Conservation (phyloP, 2,329 filamentous ascomycete genomes). For the Fusarium sp. region DNA sequence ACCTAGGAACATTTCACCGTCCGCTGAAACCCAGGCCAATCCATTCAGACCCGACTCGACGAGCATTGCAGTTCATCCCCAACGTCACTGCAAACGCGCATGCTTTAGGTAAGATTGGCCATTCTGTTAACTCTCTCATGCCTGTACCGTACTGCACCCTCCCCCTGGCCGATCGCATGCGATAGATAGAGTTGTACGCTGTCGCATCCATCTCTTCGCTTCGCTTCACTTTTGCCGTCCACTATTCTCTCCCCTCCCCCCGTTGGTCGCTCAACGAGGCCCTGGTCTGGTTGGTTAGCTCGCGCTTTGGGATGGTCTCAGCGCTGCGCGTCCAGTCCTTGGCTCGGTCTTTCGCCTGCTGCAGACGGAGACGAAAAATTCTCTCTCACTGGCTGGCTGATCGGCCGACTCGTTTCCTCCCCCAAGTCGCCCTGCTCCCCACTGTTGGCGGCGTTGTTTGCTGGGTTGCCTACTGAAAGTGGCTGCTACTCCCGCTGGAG, state of each 20-base stretch:
- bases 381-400: slow-evolving; percentile 48
- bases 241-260: slow-evolving; percentile 35
- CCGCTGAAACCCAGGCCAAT: slow-evolving; percentile 54
- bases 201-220: slow-evolving; percentile 40
- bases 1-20: slow-evolving; percentile 50
- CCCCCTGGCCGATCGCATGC: slow-evolving; percentile 29
- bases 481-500: slow-evolving; percentile 28
- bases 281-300: slow-evolving; percentile 30
- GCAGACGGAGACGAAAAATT: slow-evolving; percentile 54
- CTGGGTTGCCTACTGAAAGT: slow-evolving; percentile 36
- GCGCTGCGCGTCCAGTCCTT: slow-evolving; percentile 47
- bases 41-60: slow-evolving; percentile 43
- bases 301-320: slow-evolving; percentile 44
- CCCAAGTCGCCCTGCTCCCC: slow-evolving; percentile 35
- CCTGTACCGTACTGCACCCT: slow-evolving; percentile 8
- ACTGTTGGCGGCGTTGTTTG: slow-evolving; percentile 38
- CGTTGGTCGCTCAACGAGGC: slow-evolving; percentile 24
- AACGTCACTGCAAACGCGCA: slow-evolving; percentile 44
- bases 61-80: slow-evolving; percentile 52
- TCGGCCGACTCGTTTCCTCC: slow-evolving; percentile 9
- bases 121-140: slow-evolving; percentile 42
- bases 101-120: slow-evolving; percentile 52
- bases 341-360: slow-evolving; percentile 14
- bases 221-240: slow-evolving; percentile 40
- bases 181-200: slow-evolving; percentile 43